Evolutionary conservation across 441 rosid species (phyloP).

Genomic region (Codiaeum variegatum): DNA sequence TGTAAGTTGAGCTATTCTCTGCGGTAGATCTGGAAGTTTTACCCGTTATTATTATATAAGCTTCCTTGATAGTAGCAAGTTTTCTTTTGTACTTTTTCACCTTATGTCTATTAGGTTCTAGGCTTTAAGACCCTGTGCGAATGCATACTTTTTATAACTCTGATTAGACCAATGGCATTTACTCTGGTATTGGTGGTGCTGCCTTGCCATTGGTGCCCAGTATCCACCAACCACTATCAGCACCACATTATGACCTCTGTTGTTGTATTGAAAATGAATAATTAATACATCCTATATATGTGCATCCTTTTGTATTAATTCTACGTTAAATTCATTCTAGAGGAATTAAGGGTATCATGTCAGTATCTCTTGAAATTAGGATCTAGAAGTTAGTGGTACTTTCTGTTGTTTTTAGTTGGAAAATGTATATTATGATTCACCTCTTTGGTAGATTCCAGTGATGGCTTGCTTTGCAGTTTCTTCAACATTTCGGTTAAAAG

Average conservation of each 20-base stretch:
- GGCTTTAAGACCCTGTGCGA: too few species aligned
- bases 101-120: too few species aligned
- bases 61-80: too few species aligned
- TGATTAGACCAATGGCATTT: neutral
- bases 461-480: neutral
- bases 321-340: neutral
- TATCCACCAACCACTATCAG: neutral
- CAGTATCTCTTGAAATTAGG: neutral
- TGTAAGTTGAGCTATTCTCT: too few species aligned
- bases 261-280: neutral
- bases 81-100: too few species aligned
- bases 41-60: too few species aligned
- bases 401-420: neutral
- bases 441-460: neutral
- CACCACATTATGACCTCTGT: neutral
- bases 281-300: neutral
- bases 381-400: neutral
- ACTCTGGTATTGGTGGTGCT: neutral
- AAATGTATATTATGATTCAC: neutral
- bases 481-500: slow-evolving; percentile 3
- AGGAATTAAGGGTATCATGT: neutral
- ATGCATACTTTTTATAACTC: too few species aligned
- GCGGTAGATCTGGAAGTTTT: too few species aligned
- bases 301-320: neutral
- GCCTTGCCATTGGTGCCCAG: neutral